A percentile compares a stretch with the other conserved stretches of the same genome.
phyloP scores from a whole-genome alignment of 768 basidiomycete species.

The Hygrocybe coccinea region DNA sequence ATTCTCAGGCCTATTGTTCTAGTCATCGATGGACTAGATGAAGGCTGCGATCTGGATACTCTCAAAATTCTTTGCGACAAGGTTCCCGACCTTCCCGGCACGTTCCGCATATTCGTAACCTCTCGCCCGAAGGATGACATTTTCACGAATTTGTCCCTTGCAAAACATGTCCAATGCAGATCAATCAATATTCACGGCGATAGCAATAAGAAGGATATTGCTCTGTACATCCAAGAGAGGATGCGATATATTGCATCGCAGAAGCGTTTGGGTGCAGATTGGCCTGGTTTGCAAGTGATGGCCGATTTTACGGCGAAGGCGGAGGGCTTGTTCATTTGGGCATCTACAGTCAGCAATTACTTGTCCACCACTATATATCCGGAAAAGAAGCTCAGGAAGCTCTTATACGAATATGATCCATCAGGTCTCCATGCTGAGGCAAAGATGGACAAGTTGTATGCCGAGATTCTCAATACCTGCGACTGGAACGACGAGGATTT shows the following conservation, averaged over 20 bases:
- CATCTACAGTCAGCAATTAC: conserved; percentile 15
- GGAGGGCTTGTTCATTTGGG: conserved; percentile 24
- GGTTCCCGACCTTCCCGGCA: no score
- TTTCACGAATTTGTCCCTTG: conserved; percentile 1
- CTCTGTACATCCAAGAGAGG: conserved; percentile 9
- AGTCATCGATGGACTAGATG: no score
- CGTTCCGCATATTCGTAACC: no score
- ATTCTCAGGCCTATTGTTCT: no score
- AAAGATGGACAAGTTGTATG: no score
- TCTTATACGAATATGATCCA: no score
- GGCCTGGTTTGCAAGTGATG: neutral
- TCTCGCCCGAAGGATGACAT: no score
- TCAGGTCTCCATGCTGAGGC: no score
- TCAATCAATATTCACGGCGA: conserved; percentile 12
- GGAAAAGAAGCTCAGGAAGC: no score
- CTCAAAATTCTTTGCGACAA: no score
- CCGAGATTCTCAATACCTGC: neutral
- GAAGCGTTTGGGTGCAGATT: neutral
- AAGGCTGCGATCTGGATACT: no score
- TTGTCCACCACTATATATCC: neutral
- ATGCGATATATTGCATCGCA: conserved; percentile 11
- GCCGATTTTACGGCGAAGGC: conserved; percentile 6
- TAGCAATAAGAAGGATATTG: no score
- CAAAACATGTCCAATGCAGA: neutral
- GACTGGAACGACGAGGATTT: conserved; percentile 3